Evolutionary conservation across 1,139 yeast species (phyloP), one percentile per base, ranked within the genome.

Genomic region (Lodderomyces parapsilosis): DNA sequence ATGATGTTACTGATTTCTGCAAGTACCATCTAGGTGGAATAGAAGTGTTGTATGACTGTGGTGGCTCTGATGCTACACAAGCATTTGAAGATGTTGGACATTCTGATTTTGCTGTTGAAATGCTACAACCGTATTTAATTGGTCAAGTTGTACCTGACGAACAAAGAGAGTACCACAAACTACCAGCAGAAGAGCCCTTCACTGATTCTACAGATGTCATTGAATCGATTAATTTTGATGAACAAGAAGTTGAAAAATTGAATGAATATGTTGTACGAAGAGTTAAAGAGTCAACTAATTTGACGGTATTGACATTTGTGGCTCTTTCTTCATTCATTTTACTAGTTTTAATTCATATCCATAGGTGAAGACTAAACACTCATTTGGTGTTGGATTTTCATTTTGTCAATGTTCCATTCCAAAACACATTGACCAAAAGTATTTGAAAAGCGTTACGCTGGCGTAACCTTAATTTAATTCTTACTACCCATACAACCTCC

Each of bases 21-120:
- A 64, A 61, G 3, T 62, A 63, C 1, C 91, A 84, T 55, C 89
- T 90, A 1, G 91, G 90, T 4, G 90, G 90, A 2, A 74, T 78
- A 0, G 88, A 81, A 50, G 86, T 83, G 5, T 61, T 84, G 37
- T 63, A 79, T 48, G 87, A 83, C 48, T 82, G 84, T 58, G 88
- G 81, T 6, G 91, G 91, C 0, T 76, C 74, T n/a, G 90, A 84
- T 60, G 88, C 86, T 6, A 81, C 89, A 0, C 76, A 68, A 46
- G 78, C 80, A 6, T 80, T 80, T 55, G 76, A 71, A 47, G 79
- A 74, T 49, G 79, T 74, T 17, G 76, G 68, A n/a, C 79, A 74
- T 54, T 69, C 76, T 2, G 68, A 68, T 40, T 70, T 64, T 47
- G 78, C 79, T 1, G 54, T 65, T 15, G 56, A 58, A 34, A 69